Conservation (phyloP, 305 asterid genomes). For the Nicotiana rustica region DNA sequence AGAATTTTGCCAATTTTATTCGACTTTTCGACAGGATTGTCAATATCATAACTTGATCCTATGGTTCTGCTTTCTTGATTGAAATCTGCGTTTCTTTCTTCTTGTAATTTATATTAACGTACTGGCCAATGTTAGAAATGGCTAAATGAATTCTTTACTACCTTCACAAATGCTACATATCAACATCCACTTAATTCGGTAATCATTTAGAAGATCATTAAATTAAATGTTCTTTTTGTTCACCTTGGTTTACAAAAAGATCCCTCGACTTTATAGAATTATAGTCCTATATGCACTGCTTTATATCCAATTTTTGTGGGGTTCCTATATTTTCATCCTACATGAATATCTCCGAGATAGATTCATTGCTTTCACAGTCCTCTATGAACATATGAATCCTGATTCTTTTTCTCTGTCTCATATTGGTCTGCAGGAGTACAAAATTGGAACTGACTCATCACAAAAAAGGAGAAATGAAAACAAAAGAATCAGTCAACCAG, state of each 20-base stretch:
- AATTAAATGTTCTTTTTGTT: neutral
- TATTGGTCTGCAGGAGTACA: slow-evolving; percentile 40
- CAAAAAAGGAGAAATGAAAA: slow-evolving; percentile 36
- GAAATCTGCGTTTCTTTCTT: neutral
- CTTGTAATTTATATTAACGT: neutral
- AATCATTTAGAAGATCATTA: neutral
- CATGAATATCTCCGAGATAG: neutral
- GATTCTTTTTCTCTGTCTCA: neutral
- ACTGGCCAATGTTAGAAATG: neutral
- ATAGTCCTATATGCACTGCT: neutral
- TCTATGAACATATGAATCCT: neutral
- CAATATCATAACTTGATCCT: neutral
- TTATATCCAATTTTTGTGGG: neutral
- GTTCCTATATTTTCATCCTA: neutral
- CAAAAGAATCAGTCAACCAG: slow-evolving; percentile 37
- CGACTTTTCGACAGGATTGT: neutral
- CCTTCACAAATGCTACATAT: neutral
- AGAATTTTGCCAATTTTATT: neutral
- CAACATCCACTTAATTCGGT: neutral
- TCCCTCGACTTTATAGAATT: neutral
- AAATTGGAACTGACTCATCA: slow-evolving; percentile 40
- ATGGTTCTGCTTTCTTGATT: neutral
- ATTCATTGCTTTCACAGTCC: neutral
- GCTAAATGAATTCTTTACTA: too few relatives aligned
- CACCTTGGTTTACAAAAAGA: neutral